A percentile compares a stretch with the other conserved stretches of the same genome.
These are phyloP conservation scores for Aspergillus funiculosus DNA, from an alignment of 495 filamentous ascomycete species.

Conservation along the genomic window DNA sequence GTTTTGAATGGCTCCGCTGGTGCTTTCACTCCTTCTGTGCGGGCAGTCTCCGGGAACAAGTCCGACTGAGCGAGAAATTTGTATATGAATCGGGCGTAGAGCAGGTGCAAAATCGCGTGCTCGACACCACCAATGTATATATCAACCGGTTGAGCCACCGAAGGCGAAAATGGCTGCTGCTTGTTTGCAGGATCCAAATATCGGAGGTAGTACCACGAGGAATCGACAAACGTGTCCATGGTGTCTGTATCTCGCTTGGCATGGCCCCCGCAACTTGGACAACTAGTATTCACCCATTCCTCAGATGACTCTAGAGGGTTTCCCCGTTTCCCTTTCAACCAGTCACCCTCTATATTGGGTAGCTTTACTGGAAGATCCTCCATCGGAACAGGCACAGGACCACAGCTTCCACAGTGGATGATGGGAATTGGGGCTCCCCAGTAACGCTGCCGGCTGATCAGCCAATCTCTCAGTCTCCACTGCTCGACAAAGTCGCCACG, in stretches of 20 bases:
- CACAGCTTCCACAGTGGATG: conserved; percentile 73
- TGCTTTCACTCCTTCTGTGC: conserved; percentile 21
- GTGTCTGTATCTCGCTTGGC: conserved; percentile 86
- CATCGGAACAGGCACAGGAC: conserved; percentile 69
- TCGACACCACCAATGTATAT: conserved; percentile 84
- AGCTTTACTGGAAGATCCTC: conserved; percentile 71
- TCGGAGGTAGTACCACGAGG: conserved; percentile 85
- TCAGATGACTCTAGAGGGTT: conserved; percentile 67
- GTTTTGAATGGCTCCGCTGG: conserved; percentile 68
- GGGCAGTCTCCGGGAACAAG: conserved; percentile 44
- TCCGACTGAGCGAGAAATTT: conserved; percentile 67
- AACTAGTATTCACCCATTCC: conserved; percentile 70
- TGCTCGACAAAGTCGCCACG: conserved; percentile 55
- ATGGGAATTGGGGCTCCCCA: conserved; percentile 91
- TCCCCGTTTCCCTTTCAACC: conserved; percentile 62
- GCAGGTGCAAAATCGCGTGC: conserved; percentile 86
- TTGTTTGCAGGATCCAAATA: conserved; percentile 66
- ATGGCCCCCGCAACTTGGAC: conserved; percentile 62
- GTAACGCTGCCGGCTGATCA: conserved; percentile 82
- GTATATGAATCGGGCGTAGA: conserved; percentile 86
- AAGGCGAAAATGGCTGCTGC: conserved; percentile 52
- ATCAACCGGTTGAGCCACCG: conserved; percentile 65
- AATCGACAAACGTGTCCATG: conserved; percentile 95
- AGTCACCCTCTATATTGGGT: conserved; percentile 62
- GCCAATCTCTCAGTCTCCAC: conserved; percentile 79